These are phyloP conservation scores for Barbarea vulgaris DNA, from an alignment of 345 rosid species.

Conservation along the genomic window DNA sequence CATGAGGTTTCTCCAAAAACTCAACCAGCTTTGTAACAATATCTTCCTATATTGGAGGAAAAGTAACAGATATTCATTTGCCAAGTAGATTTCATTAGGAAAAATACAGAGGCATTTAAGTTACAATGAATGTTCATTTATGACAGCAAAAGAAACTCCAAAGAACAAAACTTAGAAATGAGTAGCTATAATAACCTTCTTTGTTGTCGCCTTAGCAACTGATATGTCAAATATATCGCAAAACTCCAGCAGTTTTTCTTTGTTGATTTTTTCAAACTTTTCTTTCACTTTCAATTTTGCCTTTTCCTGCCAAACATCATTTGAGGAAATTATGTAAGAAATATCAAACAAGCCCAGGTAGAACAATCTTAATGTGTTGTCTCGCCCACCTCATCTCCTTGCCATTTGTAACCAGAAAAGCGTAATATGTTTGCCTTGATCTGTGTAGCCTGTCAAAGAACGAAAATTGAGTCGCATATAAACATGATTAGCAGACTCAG, in stretches of 20 bases:
- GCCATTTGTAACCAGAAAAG: slow-evolving; percentile 96
- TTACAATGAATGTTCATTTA: too few species aligned
- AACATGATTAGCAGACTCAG: slow-evolving; percentile 1
- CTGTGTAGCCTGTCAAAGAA: slow-evolving; percentile 74
- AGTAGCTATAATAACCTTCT: slow-evolving; percentile 59
- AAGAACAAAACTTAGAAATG: background rate
- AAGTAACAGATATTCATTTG: slow-evolving; percentile 21
- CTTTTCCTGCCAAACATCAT: slow-evolving; percentile 64
- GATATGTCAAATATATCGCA: slow-evolving; percentile 84
- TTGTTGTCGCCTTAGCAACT: slow-evolving; percentile 59
- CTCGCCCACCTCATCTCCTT: slow-evolving; percentile 71
- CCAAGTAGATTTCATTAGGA: slow-evolving; percentile 8
- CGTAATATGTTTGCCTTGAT: slow-evolving; percentile 76
- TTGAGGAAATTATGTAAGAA: background rate
- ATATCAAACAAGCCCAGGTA: background rate
- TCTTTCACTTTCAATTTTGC: slow-evolving; percentile 74
- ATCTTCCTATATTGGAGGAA: slow-evolving; percentile 68
- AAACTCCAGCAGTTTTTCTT: slow-evolving; percentile 78
- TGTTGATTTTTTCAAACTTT: slow-evolving; percentile 80
- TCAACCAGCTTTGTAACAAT: slow-evolving; percentile 64
- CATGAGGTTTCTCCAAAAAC: slow-evolving; percentile 82
- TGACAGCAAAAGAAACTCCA: background rate
- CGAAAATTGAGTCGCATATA: slow-evolving; percentile 34
- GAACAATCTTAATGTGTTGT: background rate
- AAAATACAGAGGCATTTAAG: background rate